These are phyloP conservation scores for Xanthoconium stramineum DNA, from an alignment of 768 basidiomycete genomes.

Conservation along the genomic window DNA sequence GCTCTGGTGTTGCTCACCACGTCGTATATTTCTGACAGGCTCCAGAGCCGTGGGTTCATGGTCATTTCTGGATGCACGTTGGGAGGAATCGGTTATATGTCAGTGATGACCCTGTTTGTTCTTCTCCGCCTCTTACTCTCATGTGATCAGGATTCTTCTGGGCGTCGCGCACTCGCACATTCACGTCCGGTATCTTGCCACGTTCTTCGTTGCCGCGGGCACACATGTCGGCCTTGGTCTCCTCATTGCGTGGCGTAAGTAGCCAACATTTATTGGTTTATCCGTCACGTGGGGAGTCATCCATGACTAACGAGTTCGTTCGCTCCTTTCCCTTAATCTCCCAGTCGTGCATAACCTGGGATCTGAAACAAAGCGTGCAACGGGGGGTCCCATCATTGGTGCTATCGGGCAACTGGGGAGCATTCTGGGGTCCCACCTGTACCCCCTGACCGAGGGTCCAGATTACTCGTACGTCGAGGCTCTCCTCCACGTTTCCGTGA, in stretches of 20 bases:
- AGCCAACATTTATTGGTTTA: no score
- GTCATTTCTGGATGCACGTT: slow-evolving; percentile 31
- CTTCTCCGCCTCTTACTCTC: background rate
- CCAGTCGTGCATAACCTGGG: slow-evolving; percentile 43
- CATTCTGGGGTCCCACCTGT: slow-evolving; percentile 41
- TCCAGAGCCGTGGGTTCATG: slow-evolving; percentile 42
- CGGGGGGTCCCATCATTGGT: slow-evolving; percentile 41
- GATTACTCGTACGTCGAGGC: slow-evolving; percentile 31
- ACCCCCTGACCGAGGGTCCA: slow-evolving; percentile 40
- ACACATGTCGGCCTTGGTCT: slow-evolving; percentile 48
- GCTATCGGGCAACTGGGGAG: slow-evolving; percentile 42
- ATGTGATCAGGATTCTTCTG: slow-evolving; percentile 31
- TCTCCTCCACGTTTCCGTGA: background rate
- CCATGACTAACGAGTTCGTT: no score
- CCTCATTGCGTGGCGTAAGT: slow-evolving; percentile 47
- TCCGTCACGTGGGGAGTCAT: no score
- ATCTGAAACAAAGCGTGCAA: slow-evolving; percentile 44
- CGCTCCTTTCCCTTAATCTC: background rate
- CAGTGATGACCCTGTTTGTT: no score
- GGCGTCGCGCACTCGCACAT: slow-evolving; percentile 25
- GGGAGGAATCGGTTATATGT: slow-evolving; percentile 43
- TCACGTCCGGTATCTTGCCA: slow-evolving; percentile 43
- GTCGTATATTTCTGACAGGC: slow-evolving; percentile 44
- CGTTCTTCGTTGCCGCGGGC: slow-evolving; percentile 43
- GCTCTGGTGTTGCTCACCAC: slow-evolving; percentile 34